phyloP scores from a whole-genome alignment of 768 basidiomycete species.

The Boletus pseudo-olivaceus region DNA sequence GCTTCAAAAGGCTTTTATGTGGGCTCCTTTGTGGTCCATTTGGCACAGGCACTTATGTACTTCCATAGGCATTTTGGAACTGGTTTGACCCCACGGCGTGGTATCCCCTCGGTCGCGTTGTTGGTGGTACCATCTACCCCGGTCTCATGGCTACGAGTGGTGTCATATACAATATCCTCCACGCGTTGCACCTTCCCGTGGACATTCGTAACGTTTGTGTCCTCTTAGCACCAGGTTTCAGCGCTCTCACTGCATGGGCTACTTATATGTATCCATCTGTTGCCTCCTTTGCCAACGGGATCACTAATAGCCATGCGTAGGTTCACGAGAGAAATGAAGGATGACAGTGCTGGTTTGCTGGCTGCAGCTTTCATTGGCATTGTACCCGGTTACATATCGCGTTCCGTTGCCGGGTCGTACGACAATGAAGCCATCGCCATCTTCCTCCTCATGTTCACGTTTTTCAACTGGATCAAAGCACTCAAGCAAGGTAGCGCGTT shows the following conservation, averaged over 20 bases:
- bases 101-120: slow-evolving; percentile 98
- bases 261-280: slow-evolving; percentile 76
- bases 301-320: slow-evolving; percentile 36
- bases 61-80: slow-evolving; percentile 94
- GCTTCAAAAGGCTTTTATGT: slow-evolving; percentile 96
- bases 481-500: slow-evolving; percentile 91
- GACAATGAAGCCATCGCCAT: slow-evolving; percentile 99
- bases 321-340: slow-evolving; percentile 97
- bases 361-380: slow-evolving; percentile 99
- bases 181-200: slow-evolving; percentile 87
- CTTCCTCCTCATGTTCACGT: slow-evolving; percentile 99
- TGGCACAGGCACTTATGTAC: slow-evolving; percentile 5
- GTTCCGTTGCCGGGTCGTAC: slow-evolving; percentile 98
- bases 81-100: slow-evolving; percentile 99
- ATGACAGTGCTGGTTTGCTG: slow-evolving; percentile 91
- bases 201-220: slow-evolving; percentile 98
- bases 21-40: slow-evolving; percentile 27
- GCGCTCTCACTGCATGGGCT: slow-evolving; percentile 93
- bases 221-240: slow-evolving; percentile 93
- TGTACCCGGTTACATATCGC: slow-evolving; percentile 96
- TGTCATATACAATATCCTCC: slow-evolving; percentile 91
- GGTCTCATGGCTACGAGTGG: slow-evolving; percentile 98
- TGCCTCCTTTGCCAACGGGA: background rate
- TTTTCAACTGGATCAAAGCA: slow-evolving; percentile 96
- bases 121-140: slow-evolving; percentile 97